Evolutionary conservation across 257 asterid species (phyloP).

Genomic region (Avicennia marina): DNA sequence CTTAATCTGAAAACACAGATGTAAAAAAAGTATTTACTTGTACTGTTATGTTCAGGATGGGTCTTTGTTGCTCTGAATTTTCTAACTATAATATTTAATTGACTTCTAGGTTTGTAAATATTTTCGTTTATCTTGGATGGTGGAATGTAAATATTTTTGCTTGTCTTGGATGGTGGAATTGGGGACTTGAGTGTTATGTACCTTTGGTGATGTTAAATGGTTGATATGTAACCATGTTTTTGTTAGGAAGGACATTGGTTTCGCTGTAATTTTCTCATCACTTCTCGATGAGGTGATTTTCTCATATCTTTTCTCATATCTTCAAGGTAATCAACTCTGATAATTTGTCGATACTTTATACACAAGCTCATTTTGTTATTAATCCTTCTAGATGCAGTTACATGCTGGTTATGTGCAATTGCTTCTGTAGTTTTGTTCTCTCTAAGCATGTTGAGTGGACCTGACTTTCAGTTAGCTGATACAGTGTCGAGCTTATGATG

Average conservation of each 20-base stretch:
- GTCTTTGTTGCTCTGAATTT: conserved; percentile 4
- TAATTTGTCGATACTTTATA: neutral
- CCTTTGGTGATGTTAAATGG: conserved; percentile 7
- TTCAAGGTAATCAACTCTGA: conserved; percentile 14
- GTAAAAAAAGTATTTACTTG: no score
- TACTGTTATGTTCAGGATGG: neutral
- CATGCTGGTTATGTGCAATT: conserved; percentile 12
- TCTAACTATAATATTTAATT: neutral
- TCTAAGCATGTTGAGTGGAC: conserved; percentile 14
- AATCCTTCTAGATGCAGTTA: neutral
- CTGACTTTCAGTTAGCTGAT: conserved; percentile 21
- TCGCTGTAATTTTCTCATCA: conserved; percentile 6
- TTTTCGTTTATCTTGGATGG: conserved; percentile 5
- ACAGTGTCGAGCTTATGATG: conserved; percentile 26
- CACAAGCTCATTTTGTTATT: conserved; percentile 11
- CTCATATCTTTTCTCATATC: neutral
- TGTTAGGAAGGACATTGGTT: neutral
- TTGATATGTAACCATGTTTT: conserved; percentile 15
- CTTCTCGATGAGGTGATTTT: conserved; percentile 31
- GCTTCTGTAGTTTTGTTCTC: neutral
- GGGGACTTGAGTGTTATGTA: neutral
- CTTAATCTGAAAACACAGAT: conserved; percentile 13
- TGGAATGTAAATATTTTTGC: conserved; percentile 16
- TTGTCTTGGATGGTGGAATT: conserved; percentile 8
- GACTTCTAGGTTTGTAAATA: neutral